phyloP scores from a whole-genome alignment of 1,284 basidiomycete species.

The Erythrobasidium hasegawianum region DNA sequence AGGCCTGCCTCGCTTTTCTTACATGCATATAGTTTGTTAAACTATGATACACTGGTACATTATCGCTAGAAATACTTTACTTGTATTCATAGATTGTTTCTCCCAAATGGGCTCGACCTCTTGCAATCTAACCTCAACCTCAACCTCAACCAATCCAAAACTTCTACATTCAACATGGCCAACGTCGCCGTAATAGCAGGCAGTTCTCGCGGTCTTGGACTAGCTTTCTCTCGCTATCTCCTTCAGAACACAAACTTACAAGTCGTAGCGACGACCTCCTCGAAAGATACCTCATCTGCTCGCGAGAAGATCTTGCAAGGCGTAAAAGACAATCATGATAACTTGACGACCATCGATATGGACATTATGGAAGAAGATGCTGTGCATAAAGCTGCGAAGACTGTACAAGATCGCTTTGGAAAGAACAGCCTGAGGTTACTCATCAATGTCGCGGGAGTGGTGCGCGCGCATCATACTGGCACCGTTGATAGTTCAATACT shows the following conservation, averaged over 20 bases:
- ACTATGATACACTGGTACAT: too few species aligned
- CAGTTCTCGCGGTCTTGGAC: constrained; percentile 32
- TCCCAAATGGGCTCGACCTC: too few species aligned
- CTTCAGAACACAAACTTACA: constrained; percentile 50
- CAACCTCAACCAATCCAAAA: too few species aligned
- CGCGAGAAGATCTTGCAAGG: constrained; percentile 46
- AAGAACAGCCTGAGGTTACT: constrained; percentile 50
- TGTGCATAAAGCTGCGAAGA: constrained; percentile 48
- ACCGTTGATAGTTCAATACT: too few species aligned
- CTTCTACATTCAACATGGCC: too few species aligned
- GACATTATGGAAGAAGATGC: constrained; percentile 51
- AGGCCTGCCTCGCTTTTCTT: too few species aligned
- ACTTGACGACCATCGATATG: constrained; percentile 50
- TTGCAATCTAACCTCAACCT: too few species aligned
- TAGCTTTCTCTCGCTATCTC: constrained; percentile 43
- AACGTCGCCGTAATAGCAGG: constrained; percentile 39
- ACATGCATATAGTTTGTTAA: too few species aligned
- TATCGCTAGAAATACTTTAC: too few species aligned
- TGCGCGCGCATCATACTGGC: constrained; percentile 42
- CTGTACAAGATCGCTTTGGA: constrained; percentile 50
- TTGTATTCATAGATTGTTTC: too few species aligned
- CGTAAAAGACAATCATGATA: constrained; percentile 32
- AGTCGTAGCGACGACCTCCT: constrained; percentile 52
- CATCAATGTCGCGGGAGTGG: constrained; percentile 53
- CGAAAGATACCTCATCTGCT: constrained; percentile 47